Conservation (phyloP, 2,329 filamentous ascomycete species). For the Tetracladium maxilliforme region DNA sequence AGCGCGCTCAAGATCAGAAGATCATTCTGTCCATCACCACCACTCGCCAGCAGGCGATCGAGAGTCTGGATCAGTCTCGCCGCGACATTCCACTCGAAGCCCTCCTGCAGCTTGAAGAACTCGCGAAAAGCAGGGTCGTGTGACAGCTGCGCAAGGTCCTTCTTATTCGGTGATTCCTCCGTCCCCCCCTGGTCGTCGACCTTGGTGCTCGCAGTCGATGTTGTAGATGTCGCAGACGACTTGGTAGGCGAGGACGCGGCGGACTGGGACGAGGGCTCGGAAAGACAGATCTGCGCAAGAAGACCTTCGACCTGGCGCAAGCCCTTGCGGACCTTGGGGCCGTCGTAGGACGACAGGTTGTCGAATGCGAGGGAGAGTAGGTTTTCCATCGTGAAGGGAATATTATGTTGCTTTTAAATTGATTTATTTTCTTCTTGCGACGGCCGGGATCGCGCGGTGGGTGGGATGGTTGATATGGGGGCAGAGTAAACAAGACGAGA, state of each 20-base stretch:
- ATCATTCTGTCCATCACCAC: conserved; percentile 71
- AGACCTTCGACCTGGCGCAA: conserved; percentile 88
- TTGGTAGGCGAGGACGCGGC: conserved; percentile 1
- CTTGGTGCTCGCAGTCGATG: conserved; percentile 6
- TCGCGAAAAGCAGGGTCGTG: conserved; percentile 84
- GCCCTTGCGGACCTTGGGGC: conserved; percentile 81
- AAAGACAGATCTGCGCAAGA: conserved; percentile 86
- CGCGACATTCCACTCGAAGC: conserved; percentile 95
- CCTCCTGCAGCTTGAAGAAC: conserved; percentile 93
- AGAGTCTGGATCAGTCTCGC: conserved; percentile 74
- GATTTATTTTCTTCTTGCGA: conserved; percentile 2
- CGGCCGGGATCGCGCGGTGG: too few species aligned
- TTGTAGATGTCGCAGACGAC: background rate
- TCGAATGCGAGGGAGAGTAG: conserved; percentile 89
- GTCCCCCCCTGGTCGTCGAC: conserved; percentile 23
- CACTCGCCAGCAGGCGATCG: conserved; percentile 72
- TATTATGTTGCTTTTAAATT: conserved; percentile 3
- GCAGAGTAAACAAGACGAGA: conserved; percentile 3
- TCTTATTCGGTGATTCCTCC: conserved; percentile 23
- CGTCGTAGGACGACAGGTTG: conserved; percentile 87
- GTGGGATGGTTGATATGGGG: conserved; percentile 2
- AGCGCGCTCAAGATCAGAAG: conserved; percentile 77
- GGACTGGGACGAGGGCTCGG: conserved; percentile 19
- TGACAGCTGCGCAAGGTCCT: conserved; percentile 54
- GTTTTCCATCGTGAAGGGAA: conserved; percentile 57